Evolutionary conservation across 2,329 filamentous ascomycete species (phyloP).

Genomic region (Cladosporium sp.): DNA sequence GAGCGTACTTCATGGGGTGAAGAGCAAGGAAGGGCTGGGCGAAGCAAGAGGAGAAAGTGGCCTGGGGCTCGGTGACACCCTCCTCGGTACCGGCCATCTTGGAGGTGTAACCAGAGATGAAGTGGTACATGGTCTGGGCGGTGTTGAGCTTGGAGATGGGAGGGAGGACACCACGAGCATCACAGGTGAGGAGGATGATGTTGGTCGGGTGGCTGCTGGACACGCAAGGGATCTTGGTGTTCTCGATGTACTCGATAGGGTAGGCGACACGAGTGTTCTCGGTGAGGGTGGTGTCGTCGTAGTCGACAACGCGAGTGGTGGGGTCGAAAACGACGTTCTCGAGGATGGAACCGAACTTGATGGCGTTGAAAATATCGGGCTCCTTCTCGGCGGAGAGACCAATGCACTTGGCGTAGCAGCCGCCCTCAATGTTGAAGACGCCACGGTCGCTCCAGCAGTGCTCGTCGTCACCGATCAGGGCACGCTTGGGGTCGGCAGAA

Average conservation of each 20-base stretch:
- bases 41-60: constrained; percentile 99
- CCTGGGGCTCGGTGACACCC: constrained; percentile 93
- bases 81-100: constrained; percentile 99
- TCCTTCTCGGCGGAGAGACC: constrained; percentile 98
- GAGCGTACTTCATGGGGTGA: constrained; percentile 98
- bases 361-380: constrained; percentile 94
- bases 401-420: constrained; percentile 99
- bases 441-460: constrained; percentile 98
- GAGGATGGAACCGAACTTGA: constrained; percentile 93
- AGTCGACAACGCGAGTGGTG: constrained; percentile 83
- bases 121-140: constrained; percentile 99
- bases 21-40: constrained; percentile 98
- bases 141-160: constrained; percentile 96
- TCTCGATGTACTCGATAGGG: constrained; percentile 97
- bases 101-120: constrained; percentile 99
- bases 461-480: constrained; percentile 96
- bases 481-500: constrained; percentile 93
- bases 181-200: constrained; percentile 97
- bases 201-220: constrained; percentile 86
- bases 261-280: constrained; percentile 99
- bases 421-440: constrained; percentile 99
- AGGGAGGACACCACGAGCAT: constrained; percentile 93
- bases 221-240: constrained; percentile 97
- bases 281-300: constrained; percentile 89
- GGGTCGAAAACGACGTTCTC: constrained; percentile 99